Conservation (phyloP, 495 filamentous ascomycete species). For the Annulohypoxylon bovei region DNA sequence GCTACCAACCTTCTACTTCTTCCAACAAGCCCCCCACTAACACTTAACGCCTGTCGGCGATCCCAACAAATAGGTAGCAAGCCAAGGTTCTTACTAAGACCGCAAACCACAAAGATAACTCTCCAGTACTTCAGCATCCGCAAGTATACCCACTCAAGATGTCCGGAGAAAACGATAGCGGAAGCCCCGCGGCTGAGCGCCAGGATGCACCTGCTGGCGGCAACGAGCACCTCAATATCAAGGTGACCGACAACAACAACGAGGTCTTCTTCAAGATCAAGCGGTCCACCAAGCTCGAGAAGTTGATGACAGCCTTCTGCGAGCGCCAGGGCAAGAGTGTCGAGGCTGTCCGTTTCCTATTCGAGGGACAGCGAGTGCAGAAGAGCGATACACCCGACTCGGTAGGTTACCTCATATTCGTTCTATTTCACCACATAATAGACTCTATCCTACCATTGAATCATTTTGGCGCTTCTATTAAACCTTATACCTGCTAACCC, state of each 20-base stretch:
- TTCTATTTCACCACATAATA: too few species aligned
- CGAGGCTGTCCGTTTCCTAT: constrained; percentile 90
- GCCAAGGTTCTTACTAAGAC: not conserved
- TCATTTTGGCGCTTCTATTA: not conserved
- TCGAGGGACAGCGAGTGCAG: constrained; percentile 91
- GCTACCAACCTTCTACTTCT: not conserved
- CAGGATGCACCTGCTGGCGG: constrained; percentile 48
- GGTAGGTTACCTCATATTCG: constrained; percentile 64
- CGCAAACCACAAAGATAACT: not conserved
- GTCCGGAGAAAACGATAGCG: constrained; percentile 63
- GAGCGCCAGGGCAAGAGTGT: constrained; percentile 91
- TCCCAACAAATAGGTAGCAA: constrained; percentile 6
- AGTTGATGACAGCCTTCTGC: constrained; percentile 99
- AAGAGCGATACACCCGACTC: constrained; percentile 89
- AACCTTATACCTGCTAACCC: constrained; percentile 14
- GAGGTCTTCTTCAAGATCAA: constrained; percentile 99
- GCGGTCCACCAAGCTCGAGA: constrained; percentile 92
- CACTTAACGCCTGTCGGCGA: not conserved
- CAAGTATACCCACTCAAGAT: constrained; percentile 54
- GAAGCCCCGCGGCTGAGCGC: constrained; percentile 66
- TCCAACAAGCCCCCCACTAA: constrained; percentile 5
- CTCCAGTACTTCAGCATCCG: not conserved
- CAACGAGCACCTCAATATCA: constrained; percentile 96
- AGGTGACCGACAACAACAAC: constrained; percentile 99
- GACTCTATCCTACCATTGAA: not conserved